Evolutionary conservation across 108 stramenopile genomes (phyloP).

Genomic region (Cyclotella kingstonii): DNA sequence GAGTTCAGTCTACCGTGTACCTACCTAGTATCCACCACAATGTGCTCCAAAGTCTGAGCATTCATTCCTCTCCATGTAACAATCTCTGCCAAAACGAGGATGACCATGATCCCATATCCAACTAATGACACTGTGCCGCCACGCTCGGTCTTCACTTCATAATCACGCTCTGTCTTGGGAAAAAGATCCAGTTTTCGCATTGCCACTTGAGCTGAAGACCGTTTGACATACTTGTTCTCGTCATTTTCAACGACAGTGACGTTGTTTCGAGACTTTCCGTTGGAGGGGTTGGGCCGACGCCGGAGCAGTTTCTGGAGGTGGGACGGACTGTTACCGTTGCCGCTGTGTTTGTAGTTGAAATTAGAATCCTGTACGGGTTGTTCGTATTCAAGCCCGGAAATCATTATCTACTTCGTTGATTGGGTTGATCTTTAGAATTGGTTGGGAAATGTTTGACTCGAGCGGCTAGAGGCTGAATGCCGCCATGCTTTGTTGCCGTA

Average conservation of each 20-base stretch:
- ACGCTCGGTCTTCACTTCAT: constrained; percentile 66
- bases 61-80: constrained; percentile 49
- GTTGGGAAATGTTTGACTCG: neutral
- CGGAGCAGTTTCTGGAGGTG: constrained; percentile 12
- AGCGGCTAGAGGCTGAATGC: neutral
- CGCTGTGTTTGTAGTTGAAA: constrained; percentile 3
- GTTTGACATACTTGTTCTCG: constrained; percentile 29
- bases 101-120: constrained; percentile 50
- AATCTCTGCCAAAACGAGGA: constrained; percentile 66
- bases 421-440: neutral
- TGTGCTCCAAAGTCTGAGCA: constrained; percentile 51
- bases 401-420: constrained; percentile 2
- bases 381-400: constrained; percentile 45
- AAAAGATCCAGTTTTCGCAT: constrained; percentile 78
- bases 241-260: constrained; percentile 8
- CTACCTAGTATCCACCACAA: constrained; percentile 70
- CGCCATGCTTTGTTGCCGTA: neutral
- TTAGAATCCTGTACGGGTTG: constrained; percentile 11
- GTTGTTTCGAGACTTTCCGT: constrained; percentile 5
- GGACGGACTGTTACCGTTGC: no score
- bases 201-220: constrained; percentile 12
- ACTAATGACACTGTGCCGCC: constrained; percentile 59
- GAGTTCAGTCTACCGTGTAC: neutral
- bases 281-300: constrained; percentile 10
- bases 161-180: constrained; percentile 80